Conservation (phyloP, 495 filamentous ascomycete species). For the Chaetomidium leptoderma region DNA sequence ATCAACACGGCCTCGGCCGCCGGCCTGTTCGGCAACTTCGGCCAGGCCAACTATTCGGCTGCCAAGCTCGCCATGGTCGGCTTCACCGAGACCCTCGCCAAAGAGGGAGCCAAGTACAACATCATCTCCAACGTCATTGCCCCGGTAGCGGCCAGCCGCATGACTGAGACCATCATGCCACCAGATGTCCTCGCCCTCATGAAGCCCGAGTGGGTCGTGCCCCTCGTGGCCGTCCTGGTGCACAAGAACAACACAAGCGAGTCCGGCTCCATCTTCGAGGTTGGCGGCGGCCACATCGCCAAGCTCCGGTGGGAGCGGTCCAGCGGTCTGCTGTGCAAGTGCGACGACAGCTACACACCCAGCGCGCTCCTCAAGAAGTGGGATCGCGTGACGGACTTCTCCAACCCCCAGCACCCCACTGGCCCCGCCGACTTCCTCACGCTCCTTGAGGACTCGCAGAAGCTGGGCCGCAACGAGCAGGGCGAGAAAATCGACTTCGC, state of each 20-base stretch:
- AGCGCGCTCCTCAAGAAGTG: conserved; percentile 84
- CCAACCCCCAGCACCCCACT: conserved; percentile 72
- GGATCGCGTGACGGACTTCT: conserved; percentile 84
- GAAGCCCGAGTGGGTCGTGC: conserved; percentile 94
- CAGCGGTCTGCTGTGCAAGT: conserved; percentile 84
- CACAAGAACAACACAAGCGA: conserved; percentile 85
- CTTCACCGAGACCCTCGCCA: conserved; percentile 96
- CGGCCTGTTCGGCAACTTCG: conserved; percentile 92
- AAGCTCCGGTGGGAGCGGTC: conserved; percentile 96
- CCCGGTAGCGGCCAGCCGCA: conserved; percentile 90
- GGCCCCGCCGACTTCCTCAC: conserved; percentile 88
- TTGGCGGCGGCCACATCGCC: conserved; percentile 86
- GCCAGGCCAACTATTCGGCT: conserved; percentile 95
- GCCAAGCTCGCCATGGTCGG: conserved; percentile 95
- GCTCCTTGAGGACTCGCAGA: conserved; percentile 79
- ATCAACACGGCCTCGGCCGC: conserved; percentile 97
- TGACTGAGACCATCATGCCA: conserved; percentile 98
- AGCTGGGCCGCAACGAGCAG: conserved; percentile 65
- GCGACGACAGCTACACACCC: conserved; percentile 82
- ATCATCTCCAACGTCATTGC: conserved; percentile 95
- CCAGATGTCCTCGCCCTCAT: conserved; percentile 83
- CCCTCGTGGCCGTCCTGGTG: conserved; percentile 81
- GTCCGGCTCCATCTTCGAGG: conserved; percentile 87
- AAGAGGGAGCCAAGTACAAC: conserved; percentile 98
- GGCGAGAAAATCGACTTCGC: conserved; percentile 82